A percentile compares a stretch with the other conserved stretches of the same genome.
phyloP scores from a whole-genome alignment of 148 eudicot species.

The Camellia japonica region DNA sequence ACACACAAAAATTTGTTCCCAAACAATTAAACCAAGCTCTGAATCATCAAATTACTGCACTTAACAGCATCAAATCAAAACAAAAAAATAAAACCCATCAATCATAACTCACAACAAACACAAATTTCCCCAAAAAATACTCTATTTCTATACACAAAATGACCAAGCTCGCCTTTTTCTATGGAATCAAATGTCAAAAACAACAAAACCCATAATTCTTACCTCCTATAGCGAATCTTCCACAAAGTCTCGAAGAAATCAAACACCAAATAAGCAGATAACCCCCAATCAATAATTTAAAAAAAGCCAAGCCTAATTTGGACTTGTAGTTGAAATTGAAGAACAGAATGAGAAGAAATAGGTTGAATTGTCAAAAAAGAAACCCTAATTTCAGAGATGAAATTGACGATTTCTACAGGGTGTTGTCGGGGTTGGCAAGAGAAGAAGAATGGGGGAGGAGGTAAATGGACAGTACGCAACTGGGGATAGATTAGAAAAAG shows the following conservation, averaged over 20 bases:
- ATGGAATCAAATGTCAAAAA: no score
- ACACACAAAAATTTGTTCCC: neutral
- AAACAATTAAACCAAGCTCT: neutral
- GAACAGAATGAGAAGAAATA: neutral
- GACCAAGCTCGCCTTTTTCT: no score
- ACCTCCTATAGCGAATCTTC: neutral
- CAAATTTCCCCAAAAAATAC: no score
- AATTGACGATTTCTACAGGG: neutral
- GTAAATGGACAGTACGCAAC: conserved; percentile 3
- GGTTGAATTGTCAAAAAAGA: neutral
- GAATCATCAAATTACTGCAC: neutral
- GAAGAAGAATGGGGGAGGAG: neutral
- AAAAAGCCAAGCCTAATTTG: neutral
- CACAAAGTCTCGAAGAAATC: neutral
- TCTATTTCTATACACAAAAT: no score
- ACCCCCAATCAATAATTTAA: neutral
- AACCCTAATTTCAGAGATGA: neutral
- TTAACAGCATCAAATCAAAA: neutral
- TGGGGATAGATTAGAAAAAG: neutral
- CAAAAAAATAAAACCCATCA: neutral
- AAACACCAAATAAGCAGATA: neutral
- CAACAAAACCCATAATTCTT: neutral
- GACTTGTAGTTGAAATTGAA: neutral
- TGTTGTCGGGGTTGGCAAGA: neutral
- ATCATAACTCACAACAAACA: conserved; percentile 3